A percentile compares a stretch with the other conserved stretches of the same genome.
Evolutionary conservation across 1,284 basidiomycete species (phyloP).

Genomic region (Butyriboletus appendiculatus): DNA sequence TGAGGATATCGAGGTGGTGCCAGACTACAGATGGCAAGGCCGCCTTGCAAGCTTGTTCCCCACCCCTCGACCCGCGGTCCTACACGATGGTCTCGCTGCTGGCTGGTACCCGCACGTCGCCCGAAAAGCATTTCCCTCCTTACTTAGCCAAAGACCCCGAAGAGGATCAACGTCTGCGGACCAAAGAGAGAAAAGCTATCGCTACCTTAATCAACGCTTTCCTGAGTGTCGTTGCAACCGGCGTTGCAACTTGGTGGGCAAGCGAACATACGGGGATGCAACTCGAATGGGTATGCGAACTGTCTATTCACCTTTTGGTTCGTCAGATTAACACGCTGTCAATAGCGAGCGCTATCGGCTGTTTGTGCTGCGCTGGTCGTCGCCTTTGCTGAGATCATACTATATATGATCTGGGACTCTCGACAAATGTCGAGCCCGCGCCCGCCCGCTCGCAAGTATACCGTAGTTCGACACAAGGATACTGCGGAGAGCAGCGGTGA

Average conservation of each 20-base stretch:
- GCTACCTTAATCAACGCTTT: constrained; percentile 69
- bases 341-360: constrained; percentile 62
- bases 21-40: constrained; percentile 49
- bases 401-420: constrained; percentile 74
- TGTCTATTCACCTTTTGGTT: neutral
- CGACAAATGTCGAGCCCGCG: constrained; percentile 35
- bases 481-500: constrained; percentile 23
- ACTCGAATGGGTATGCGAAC: constrained; percentile 62
- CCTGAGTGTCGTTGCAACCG: constrained; percentile 66
- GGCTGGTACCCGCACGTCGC: constrained; percentile 72
- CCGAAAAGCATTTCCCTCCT: constrained; percentile 64
- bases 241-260: constrained; percentile 70
- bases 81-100: constrained; percentile 75
- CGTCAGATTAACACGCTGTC: constrained; percentile 9
- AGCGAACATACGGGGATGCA: constrained; percentile 62
- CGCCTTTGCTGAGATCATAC: constrained; percentile 62
- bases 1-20: constrained; percentile 66
- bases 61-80: constrained; percentile 49
- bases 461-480: constrained; percentile 35
- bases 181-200: constrained; percentile 62
- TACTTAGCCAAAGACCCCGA: constrained; percentile 45
- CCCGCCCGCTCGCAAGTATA: constrained; percentile 19
- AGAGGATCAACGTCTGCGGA: constrained; percentile 40
- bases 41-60: constrained; percentile 44
- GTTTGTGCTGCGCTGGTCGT: constrained; percentile 60